Evolutionary conservation across 208 protist species (phyloP), one percentile per base, ranked within the genome.

Genomic region (Leishmania martiniquensis): DNA sequence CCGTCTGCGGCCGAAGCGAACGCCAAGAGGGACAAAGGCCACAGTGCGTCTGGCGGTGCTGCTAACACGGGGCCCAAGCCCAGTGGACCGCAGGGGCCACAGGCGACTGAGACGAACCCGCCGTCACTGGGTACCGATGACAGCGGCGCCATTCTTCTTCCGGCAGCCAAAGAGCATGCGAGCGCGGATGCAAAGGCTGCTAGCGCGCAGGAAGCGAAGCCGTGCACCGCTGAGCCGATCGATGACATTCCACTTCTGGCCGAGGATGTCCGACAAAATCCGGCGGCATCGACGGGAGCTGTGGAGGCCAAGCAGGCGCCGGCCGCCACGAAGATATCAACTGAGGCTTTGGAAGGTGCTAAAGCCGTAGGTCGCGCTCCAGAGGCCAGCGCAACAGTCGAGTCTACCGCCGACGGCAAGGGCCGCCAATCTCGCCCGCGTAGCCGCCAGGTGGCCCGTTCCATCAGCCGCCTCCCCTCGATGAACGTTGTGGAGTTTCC

Each of bases 401-500:
- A 29, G 12, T 20, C 67, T 6, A 42, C n/a, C 15, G 47, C 29
- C 39, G 55, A 42, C 47, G 67, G 66, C 10, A 22, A 32, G 66
- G 55, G 39, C 47, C 72, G 25, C 70, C 77, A 57, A 55, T 42
- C 51, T 45, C 83, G 49, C 45, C 75, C 72, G 39, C 70, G 59
- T 32, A 82, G 80, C 37, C 82, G 92, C 51, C 84, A 79, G 70
- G 75, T 82, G 5, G 83, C 77, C 12, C 84, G 89, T 22, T 76
- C 81, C 22, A 25, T 81, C 78, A 91, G 79, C 39, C 85, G 83
- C 71, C 81, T 86, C 62, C 75, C 89, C 25, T 89, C 84, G 69
- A 90, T 94, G 67, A 85, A 84, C 55, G 78, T 88, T 47, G 76
- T 93, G 13, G 87, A 90, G 57, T 87, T 96, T 70, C 92, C 92